Conservation (phyloP, 495 filamentous ascomycete species). For the Hypoxylon cercidicola region DNA sequence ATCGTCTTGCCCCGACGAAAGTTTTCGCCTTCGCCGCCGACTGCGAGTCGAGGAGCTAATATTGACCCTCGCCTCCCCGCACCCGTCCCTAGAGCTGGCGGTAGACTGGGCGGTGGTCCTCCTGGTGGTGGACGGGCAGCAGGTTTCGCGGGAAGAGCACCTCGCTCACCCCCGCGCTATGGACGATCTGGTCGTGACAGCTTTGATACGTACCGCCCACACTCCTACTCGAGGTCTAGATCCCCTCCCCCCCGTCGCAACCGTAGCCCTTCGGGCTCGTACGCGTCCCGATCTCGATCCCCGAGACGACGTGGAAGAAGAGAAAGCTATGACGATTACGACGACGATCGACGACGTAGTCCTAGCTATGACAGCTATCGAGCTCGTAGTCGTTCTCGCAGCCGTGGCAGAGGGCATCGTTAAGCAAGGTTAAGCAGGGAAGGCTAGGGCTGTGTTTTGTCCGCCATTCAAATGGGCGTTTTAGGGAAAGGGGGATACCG, state of each 20-base stretch:
- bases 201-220: conserved; percentile 64
- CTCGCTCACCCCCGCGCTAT: conserved; percentile 52
- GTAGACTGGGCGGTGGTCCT: no score
- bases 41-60: conserved; percentile 60
- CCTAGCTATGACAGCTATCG: conserved; percentile 40
- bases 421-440: conserved; percentile 11
- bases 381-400: conserved; percentile 43
- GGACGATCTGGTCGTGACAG: conserved; percentile 55
- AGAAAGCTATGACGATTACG: conserved; percentile 53
- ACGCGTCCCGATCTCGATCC: conserved; percentile 49
- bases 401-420: conserved; percentile 39
- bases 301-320: conserved; percentile 48
- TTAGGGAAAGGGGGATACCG: conserved; percentile 3
- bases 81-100: conserved; percentile 49
- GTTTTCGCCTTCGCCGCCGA: conserved; percentile 62
- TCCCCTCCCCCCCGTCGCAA: conserved; percentile 64
- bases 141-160: conserved; percentile 42
- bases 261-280: conserved; percentile 49
- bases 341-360: conserved; percentile 62
- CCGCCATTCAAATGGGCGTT: conserved; percentile 10
- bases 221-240: conserved; percentile 63
- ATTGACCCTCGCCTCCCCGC: conserved; percentile 57
- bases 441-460: background rate
- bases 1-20: conserved; percentile 89
- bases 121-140: background rate